These are phyloP conservation scores for Theobroma cacao DNA, from an alignment of 345 rosid species.

Conservation along the genomic window DNA sequence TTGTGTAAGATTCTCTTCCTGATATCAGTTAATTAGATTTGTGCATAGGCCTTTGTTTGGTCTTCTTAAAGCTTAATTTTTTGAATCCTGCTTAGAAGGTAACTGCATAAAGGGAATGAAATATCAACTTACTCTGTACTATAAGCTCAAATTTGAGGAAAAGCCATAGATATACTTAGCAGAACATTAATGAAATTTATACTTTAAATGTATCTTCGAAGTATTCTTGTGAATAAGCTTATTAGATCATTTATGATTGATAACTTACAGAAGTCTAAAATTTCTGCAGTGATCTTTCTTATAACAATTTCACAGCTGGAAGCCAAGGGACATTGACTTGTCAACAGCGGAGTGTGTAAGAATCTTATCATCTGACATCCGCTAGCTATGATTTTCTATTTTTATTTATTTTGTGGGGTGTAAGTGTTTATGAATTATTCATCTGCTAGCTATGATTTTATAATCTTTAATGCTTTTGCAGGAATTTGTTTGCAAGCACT, in stretches of 20 bases:
- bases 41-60: background rate
- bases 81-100: background rate
- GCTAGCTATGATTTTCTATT: background rate
- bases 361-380: background rate
- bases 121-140: background rate
- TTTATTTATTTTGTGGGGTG: background rate
- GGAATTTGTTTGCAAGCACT: conserved; percentile 43
- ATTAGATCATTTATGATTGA: background rate
- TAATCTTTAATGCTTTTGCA: background rate
- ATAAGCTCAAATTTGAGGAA: conserved; percentile 5
- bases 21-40: background rate
- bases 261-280: background rate
- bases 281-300: conserved; percentile 36
- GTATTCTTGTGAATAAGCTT: background rate
- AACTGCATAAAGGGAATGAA: background rate
- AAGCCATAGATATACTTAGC: background rate
- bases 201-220: background rate
- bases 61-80: background rate
- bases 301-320: conserved; percentile 24
- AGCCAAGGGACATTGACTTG: conserved; percentile 1
- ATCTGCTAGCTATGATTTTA: background rate
- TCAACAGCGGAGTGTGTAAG: conserved; percentile 20
- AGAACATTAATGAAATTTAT: no score
- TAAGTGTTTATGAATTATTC: background rate
- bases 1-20: conserved; percentile 10